Evolutionary conservation across 768 basidiomycete species (phyloP), one percentile per base, ranked within the genome.

Genomic region (Kwoniella sp.): DNA sequence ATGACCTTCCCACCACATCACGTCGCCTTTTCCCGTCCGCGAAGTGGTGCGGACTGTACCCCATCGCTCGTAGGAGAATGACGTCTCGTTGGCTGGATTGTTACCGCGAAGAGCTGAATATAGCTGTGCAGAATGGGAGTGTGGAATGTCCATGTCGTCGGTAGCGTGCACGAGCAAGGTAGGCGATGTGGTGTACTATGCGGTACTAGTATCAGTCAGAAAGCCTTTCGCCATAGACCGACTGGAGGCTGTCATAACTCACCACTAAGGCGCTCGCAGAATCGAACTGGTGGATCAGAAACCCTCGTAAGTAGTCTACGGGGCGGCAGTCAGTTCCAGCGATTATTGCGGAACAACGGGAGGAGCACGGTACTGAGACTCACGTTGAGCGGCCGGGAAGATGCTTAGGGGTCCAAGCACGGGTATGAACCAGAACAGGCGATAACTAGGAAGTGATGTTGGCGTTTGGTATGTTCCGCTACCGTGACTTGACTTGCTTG

Each of bases 81-180:
- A n/a, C 5, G 34, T 43, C 17, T 61, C 31, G 5, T 28, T 12
- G 23, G 42, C 14, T 56, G 8, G 12, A 44, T 38, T 8, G 7
- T 29, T 23, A 9, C 12, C 26, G n/a, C 40, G 9, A 2, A 89
- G 80, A 0, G 80, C 76, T 25, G 85, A 78, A 73, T 88, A 88
- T 20, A 91, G 80, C 0, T 77, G 73, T 12, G 78, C 76, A 0
- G 88, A 84, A 67, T 91, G 88, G 0, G 79, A 76, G 59, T 82
- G 78, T 0, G 84, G 83, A 40, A 90, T 88, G 20, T 87, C 84
- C 60, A 75, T 77, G 73, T 91, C 89, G 68, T 89, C 78, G 55
- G 79, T 77, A 6, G 88, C 82, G 69, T 91, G 89, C 0, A 80
- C 82, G 57, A 91, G 79, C 31, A 89, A 76, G 6, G 87, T 79